Conservation (phyloP, 805 yeast species). For the Lipomyces spencermartinsiae region DNA sequence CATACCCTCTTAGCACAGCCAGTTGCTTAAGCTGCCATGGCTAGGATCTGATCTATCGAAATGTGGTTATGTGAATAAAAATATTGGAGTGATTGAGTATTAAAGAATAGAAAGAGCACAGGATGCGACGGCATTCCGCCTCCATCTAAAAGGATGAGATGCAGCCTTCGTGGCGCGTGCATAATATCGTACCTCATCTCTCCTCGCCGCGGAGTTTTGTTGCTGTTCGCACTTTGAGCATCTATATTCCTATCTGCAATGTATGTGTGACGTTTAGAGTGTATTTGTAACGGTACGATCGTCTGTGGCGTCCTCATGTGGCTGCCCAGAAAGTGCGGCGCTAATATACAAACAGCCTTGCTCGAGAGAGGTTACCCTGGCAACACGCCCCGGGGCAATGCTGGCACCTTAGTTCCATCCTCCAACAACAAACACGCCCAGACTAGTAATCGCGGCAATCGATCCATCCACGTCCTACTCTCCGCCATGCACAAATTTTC, state of each 20-base stretch:
- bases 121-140: neutral
- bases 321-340: neutral
- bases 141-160: neutral
- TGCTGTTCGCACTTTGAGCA: too few species aligned
- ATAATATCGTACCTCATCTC: neutral
- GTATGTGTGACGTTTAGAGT: neutral
- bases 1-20: conserved; percentile 27
- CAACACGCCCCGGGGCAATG: neutral
- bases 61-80: neutral
- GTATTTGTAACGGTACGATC: neutral
- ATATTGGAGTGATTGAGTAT: neutral
- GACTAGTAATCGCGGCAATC: neutral
- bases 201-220: neutral
- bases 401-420: neutral
- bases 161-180: neutral
- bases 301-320: neutral
- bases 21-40: conserved; percentile 33
- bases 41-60: conserved; percentile 8
- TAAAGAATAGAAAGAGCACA: neutral
- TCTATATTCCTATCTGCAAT: neutral
- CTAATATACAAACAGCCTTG: neutral
- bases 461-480: neutral
- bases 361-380: neutral
- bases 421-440: neutral
- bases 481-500: neutral